Conservation (phyloP, 2,329 filamentous ascomycete species). For the Neonectria sp. region DNA sequence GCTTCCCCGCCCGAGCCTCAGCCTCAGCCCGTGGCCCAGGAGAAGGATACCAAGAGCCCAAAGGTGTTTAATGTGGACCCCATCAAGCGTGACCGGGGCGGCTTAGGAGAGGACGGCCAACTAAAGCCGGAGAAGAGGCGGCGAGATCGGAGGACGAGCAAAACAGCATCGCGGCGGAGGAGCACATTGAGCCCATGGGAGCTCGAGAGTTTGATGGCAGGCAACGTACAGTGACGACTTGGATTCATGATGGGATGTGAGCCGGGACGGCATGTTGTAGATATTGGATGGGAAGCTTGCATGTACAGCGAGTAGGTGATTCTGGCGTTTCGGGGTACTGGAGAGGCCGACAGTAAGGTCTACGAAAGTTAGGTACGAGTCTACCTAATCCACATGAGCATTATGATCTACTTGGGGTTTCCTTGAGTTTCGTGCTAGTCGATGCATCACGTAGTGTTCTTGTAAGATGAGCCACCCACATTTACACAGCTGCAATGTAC, state of each 20-base stretch:
- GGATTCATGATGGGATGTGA: conserved; percentile 30
- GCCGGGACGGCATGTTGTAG: conserved; percentile 1
- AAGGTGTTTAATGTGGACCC: conserved; percentile 52
- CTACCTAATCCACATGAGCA: not conserved
- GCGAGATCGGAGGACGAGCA: conserved; percentile 68
- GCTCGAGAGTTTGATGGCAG: conserved; percentile 74
- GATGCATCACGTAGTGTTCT: not conserved
- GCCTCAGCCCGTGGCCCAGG: conserved; percentile 5
- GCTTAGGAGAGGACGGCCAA: conserved; percentile 37
- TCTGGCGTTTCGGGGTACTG: conserved; percentile 41
- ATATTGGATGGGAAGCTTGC: conserved; percentile 38
- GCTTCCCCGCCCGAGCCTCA: conserved; percentile 40
- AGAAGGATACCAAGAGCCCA: conserved; percentile 26
- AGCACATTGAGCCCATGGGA: conserved; percentile 85
- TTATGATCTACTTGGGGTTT: not conserved
- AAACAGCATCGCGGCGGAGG: conserved; percentile 73
- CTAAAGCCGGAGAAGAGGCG: conserved; percentile 61
- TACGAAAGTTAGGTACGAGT: conserved; percentile 3
- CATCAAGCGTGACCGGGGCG: conserved; percentile 51
- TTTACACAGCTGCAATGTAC: not conserved
- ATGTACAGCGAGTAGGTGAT: conserved; percentile 32
- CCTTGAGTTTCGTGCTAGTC: not conserved
- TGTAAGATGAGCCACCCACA: not conserved
- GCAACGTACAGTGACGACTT: conserved; percentile 58
- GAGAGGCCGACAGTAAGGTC: conserved; percentile 2